Base-by-base conservation (phyloP, 805 yeast species). In the Ogataea paradorogensis region DNA sequence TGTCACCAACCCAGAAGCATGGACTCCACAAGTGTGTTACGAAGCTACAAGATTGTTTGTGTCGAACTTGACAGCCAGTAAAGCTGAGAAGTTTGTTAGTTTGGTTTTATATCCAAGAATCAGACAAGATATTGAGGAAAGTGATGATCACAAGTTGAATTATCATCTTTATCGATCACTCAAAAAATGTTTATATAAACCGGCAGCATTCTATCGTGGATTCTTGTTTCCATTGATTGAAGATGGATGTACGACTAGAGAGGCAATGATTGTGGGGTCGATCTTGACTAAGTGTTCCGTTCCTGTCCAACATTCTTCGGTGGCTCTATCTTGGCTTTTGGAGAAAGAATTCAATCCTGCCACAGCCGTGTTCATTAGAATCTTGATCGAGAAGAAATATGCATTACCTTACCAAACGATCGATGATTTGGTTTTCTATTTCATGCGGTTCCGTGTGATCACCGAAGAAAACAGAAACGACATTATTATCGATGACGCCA, bases 141-240 rank as follows among this genome's bases (percentile, higher is more conserved):
- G 76, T 42, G 90, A 82, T 51, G 82, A 78, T 44, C 91, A 84
- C 55, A 78, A 77, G 26, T 73, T 93, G 48, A 91, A 95, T 65
- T 91, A 93, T 59, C 99, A 93, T 60, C 71, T 93, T 29, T 93
- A 93, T 63, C 78, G 96, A 56, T 81, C 99, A 0, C 67, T 93
- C 52, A 91, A 90, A 64, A 93, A 93, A 67, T 78, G 97, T 0
- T 73, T 95, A 39, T 93, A 93, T 71, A 93, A 93, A 63, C 99
- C 99, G 22, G 89, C 93, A 40, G 99, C 99, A 9, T 93, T 91
- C 58, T 93, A 91, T 75, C 91, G 89, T 64, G 99, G 99, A 1
- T 89, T 93, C 57, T 69, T 93, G 45, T 86, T 93, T 59, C 98
- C 97, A 16, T 70, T 93, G 43, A 85, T 89, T 13, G 95, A 88